phyloP scores from a whole-genome alignment of 2,329 filamentous ascomycete species.

The Davidsoniella eucalypti region DNA sequence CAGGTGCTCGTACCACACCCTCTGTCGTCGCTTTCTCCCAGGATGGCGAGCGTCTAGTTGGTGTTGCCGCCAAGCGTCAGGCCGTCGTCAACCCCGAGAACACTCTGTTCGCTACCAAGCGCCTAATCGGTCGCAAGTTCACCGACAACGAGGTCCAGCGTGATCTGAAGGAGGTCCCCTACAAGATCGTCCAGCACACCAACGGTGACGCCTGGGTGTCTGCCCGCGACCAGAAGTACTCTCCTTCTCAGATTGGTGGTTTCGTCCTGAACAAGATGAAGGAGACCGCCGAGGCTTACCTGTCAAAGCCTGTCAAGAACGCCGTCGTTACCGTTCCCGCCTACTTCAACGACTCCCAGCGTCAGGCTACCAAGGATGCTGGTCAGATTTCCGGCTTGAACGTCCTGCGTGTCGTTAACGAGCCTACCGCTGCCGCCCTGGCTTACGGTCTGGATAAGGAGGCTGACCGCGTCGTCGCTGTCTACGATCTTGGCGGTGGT shows the following conservation, averaged over 20 bases:
- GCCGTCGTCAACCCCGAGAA: slow-evolving; percentile 97
- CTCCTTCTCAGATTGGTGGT: slow-evolving; percentile 93
- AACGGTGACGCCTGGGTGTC: slow-evolving; percentile 96
- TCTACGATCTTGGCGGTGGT: slow-evolving; percentile 96
- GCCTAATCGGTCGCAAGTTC: slow-evolving; percentile 96
- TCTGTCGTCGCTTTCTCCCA: slow-evolving; percentile 92
- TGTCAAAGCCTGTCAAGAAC: slow-evolving; percentile 82
- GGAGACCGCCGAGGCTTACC: slow-evolving; percentile 90
- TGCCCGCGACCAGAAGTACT: slow-evolving; percentile 88
- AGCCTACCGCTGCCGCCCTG: slow-evolving; percentile 88
- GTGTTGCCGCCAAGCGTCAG: slow-evolving; percentile 95
- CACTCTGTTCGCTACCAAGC: slow-evolving; percentile 96
- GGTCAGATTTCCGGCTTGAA: slow-evolving; percentile 93
- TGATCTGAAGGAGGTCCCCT: slow-evolving; percentile 93
- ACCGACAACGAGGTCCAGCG: slow-evolving; percentile 85
- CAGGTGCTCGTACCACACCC: slow-evolving; percentile 76
- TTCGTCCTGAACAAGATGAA: slow-evolving; percentile 98
- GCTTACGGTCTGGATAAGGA: slow-evolving; percentile 96
- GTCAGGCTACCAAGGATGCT: slow-evolving; percentile 95
- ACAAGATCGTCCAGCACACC: slow-evolving; percentile 95
- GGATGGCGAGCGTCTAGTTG: slow-evolving; percentile 89
- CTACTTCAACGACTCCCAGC: slow-evolving; percentile 98
- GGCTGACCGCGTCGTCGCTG: slow-evolving; percentile 72
- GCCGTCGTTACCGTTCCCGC: slow-evolving; percentile 92
- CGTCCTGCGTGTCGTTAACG: slow-evolving; percentile 94